These are phyloP conservation scores for Trichophyton benhamiae DNA, from an alignment of 2,329 filamentous ascomycete genomes.

Conservation along the genomic window DNA sequence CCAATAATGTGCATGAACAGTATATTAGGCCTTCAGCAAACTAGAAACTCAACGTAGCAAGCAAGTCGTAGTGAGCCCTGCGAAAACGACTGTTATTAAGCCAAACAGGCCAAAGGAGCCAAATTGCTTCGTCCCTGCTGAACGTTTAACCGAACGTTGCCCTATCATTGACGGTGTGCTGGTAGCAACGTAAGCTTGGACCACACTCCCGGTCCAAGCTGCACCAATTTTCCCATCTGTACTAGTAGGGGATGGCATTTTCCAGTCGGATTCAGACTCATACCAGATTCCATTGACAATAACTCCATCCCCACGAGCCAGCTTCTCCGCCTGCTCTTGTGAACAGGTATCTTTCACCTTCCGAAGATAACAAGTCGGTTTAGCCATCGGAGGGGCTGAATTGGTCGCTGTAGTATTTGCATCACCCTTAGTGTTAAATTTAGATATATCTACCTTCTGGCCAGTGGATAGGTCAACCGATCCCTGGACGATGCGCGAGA, in stretches of 20 bases:
- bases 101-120: background rate
- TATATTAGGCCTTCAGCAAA: background rate
- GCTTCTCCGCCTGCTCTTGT: conserved; percentile 22
- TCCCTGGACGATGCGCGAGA: conserved; percentile 25
- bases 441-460: conserved; percentile 11
- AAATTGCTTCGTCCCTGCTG: background rate
- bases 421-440: conserved; percentile 40
- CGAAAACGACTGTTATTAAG: background rate
- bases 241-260: background rate
- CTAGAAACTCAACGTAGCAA: background rate
- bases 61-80: background rate
- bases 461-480: conserved; percentile 25
- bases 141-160: background rate
- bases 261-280: conserved; percentile 27
- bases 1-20: background rate
- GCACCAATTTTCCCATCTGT: background rate
- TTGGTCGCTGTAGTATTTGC: conserved; percentile 47
- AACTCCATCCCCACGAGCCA: conserved; percentile 40
- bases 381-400: conserved; percentile 37
- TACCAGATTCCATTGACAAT: conserved; percentile 50
- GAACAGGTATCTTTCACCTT: conserved; percentile 3
- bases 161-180: background rate
- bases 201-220: background rate
- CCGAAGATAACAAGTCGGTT: conserved; percentile 47
- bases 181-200: background rate